phyloP scores from a whole-genome alignment of 129 eudicot genomes.

The Centrapalus pauciflorus region DNA sequence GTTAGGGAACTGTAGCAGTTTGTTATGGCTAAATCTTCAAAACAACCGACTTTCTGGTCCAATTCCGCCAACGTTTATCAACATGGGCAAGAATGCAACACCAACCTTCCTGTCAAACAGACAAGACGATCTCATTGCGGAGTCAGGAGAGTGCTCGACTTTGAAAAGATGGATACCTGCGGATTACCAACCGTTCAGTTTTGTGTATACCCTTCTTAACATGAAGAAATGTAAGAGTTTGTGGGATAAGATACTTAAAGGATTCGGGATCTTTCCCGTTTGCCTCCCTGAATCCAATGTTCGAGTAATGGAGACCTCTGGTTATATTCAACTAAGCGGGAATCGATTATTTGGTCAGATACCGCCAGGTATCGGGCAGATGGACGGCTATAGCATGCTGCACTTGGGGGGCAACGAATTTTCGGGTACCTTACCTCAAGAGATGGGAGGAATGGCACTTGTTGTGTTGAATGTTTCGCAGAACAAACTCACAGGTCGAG shows the following conservation, averaged over 20 bases:
- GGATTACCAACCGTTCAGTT: conserved; percentile 87
- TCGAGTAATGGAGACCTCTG: conserved; percentile 46
- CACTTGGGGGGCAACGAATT: conserved; percentile 60
- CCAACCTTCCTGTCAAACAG: conserved; percentile 57
- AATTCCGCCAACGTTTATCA: conserved; percentile 45
- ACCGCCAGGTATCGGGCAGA: conserved; percentile 55
- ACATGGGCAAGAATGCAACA: conserved; percentile 48
- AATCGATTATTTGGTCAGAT: conserved; percentile 67
- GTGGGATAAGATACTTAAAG: conserved; percentile 75
- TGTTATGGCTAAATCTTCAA: conserved; percentile 83
- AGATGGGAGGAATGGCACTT: conserved; percentile 49
- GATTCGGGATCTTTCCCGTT: conserved; percentile 71
- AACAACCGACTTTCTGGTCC: conserved; percentile 64
- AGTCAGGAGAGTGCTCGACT: conserved; percentile 75
- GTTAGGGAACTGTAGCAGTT: conserved; percentile 84
- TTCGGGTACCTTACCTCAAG: conserved; percentile 55
- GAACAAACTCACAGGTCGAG: conserved; percentile 55
- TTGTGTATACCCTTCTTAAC: conserved; percentile 69
- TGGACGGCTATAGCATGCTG: conserved; percentile 69
- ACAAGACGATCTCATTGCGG: conserved; percentile 37
- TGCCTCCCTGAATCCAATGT: conserved; percentile 52
- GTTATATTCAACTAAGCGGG: conserved; percentile 71
- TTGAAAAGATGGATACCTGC: conserved; percentile 97
- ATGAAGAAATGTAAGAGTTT: conserved; percentile 63
- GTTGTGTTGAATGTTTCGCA: conserved; percentile 64